Percentiles rank a stretch among this genome's conserved stretches.
phyloP scores from a whole-genome alignment of 176 grass and related monocot genomes.

The Phyllostachys edulis region DNA sequence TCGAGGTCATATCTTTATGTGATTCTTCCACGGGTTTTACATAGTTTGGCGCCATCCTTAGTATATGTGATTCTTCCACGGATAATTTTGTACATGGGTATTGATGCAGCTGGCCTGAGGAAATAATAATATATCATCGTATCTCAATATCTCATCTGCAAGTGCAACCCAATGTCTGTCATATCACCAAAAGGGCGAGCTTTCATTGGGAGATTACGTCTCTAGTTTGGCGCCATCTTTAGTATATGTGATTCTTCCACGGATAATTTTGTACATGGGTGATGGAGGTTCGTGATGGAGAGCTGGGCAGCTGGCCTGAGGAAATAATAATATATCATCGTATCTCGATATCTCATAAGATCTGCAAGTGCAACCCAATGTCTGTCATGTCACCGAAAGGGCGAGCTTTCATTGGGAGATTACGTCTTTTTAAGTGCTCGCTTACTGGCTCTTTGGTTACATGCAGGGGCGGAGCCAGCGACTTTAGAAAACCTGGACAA shows the following conservation, averaged over 20 bases:
- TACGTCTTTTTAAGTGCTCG: conserved; percentile 20
- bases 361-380: neutral
- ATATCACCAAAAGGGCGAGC: conserved; percentile 25
- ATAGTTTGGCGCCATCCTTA: neutral
- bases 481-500: no score
- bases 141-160: neutral
- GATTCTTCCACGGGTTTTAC: conserved; percentile 30
- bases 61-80: neutral
- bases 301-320: neutral
- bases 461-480: no score
- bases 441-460: conserved; percentile 26
- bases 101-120: neutral
- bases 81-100: neutral
- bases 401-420: conserved; percentile 12
- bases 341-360: neutral
- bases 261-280: neutral
- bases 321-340: conserved; percentile 1
- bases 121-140: conserved; percentile 6
- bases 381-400: conserved; percentile 32
- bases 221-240: neutral
- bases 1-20: conserved; percentile 1
- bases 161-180: conserved; percentile 1
- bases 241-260: neutral
- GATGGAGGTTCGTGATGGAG: neutral
- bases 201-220: conserved; percentile 23